These are phyloP conservation scores for Picea abies DNA, from an alignment of 83 land plant species.

Conservation along the genomic window DNA sequence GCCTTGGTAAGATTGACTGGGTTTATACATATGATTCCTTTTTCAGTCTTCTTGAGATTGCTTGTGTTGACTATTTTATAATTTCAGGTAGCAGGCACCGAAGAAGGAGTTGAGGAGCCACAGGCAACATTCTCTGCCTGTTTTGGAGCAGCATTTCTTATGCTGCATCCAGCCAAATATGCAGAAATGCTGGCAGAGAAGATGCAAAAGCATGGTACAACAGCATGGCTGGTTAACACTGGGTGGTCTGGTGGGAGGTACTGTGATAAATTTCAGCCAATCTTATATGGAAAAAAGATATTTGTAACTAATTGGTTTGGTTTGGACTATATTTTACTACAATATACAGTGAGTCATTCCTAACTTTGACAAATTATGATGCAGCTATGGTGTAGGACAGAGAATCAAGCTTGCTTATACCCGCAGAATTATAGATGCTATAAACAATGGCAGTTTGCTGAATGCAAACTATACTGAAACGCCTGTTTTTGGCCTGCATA, in stretches of 20 bases:
- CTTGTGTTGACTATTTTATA: not conserved
- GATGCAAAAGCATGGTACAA: constrained; percentile 30
- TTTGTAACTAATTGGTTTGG: not conserved
- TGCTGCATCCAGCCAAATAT: constrained; percentile 32
- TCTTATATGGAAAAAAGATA: not conserved
- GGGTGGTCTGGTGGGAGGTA: constrained; percentile 33
- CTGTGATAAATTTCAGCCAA: not conserved
- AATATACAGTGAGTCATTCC: not conserved
- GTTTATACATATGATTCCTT: not conserved
- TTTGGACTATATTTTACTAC: not conserved
- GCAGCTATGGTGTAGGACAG: constrained; percentile 28
- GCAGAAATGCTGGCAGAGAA: constrained; percentile 29
- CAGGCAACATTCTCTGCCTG: constrained; percentile 28
- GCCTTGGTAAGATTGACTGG: constrained; percentile 20
- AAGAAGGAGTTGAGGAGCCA: constrained; percentile 28
- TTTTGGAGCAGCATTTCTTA: constrained; percentile 28
- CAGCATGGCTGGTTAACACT: constrained; percentile 28
- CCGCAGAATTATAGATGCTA: constrained; percentile 21
- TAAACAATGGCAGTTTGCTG: constrained; percentile 24
- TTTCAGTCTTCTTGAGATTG: not conserved
- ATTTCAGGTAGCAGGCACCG: constrained; percentile 26
- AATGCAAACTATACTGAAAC: constrained; percentile 18
- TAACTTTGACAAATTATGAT: not conserved
- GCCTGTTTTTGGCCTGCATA: constrained; percentile 18
- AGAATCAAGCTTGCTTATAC: constrained; percentile 32